Evolutionary conservation across 2,329 filamentous ascomycete genomes (phyloP).

Genomic region (Berkeleyomyces rouxiae): DNA sequence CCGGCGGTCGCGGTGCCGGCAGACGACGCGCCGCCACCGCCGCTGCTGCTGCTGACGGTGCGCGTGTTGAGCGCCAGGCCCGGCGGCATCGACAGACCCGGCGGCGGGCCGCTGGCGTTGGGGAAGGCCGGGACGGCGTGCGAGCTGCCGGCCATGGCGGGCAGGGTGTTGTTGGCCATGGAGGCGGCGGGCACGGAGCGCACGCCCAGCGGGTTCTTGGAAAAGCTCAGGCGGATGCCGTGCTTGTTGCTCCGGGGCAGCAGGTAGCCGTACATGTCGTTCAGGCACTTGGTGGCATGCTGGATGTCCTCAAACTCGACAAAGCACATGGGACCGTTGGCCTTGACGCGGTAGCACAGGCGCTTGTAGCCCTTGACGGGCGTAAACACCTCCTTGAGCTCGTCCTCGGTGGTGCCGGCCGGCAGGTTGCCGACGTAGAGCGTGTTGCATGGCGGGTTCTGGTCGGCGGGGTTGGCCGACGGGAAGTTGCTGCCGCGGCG

Average conservation of each 20-base stretch:
- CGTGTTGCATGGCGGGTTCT: conserved; percentile 95
- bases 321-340: conserved; percentile 96
- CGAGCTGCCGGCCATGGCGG: conserved; percentile 32
- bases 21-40: not conserved
- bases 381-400: conserved; percentile 83
- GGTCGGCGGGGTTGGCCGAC: conserved; percentile 81
- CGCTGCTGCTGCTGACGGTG: not conserved
- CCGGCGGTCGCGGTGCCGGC: not conserved
- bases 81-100: conserved; percentile 61
- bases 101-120: conserved; percentile 59
- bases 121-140: conserved; percentile 42
- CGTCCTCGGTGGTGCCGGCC: conserved; percentile 82
- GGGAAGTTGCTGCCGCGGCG: conserved; percentile 41
- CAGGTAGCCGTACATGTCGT: conserved; percentile 73
- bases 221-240: conserved; percentile 89
- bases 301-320: conserved; percentile 93
- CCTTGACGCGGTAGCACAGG: conserved; percentile 85
- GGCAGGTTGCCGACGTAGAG: conserved; percentile 96
- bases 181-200: conserved; percentile 48
- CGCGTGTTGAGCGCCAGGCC: conserved; percentile 33
- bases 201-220: conserved; percentile 90
- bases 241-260: conserved; percentile 88
- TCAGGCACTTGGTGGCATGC: conserved; percentile 77
- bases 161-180: conserved; percentile 10
- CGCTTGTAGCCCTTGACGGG: conserved; percentile 91